A percentile compares a stretch with the other conserved stretches of the same genome.
phyloP scores from a whole-genome alignment of 148 eudicot genomes.

The Rhododendron kiyosumense region DNA sequence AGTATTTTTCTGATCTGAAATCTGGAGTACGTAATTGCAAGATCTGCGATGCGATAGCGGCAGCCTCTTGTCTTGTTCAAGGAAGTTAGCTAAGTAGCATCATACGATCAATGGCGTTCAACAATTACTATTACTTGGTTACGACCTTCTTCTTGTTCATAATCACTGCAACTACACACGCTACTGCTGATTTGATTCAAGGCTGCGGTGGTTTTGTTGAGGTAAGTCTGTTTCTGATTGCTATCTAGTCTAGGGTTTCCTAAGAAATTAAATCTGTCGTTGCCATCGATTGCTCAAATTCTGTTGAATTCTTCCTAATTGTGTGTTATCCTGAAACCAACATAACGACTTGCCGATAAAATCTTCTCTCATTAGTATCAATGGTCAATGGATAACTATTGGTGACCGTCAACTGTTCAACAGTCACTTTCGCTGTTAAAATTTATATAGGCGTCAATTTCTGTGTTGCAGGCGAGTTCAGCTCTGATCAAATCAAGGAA shows the following conservation, averaged over 20 bases:
- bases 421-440: not conserved
- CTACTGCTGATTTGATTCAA: constrained; percentile 69
- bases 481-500: constrained; percentile 82
- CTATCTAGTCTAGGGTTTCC: not conserved
- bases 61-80: not conserved
- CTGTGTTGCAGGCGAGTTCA: constrained; percentile 63
- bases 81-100: not conserved
- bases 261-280: not conserved
- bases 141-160: not conserved
- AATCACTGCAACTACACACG: constrained; percentile 9
- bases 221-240: constrained; percentile 25
- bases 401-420: not conserved
- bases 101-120: constrained; percentile 8
- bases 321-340: not conserved
- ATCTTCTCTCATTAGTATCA: not conserved
- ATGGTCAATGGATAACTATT: not conserved
- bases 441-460: constrained; percentile 7
- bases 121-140: not conserved
- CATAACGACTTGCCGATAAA: not conserved
- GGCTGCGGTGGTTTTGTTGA: constrained; percentile 98
- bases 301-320: not conserved
- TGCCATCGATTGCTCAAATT: not conserved
- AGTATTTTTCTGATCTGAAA: not conserved
- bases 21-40: not conserved
- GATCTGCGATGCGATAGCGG: constrained; percentile 6